Conservation (phyloP, 2,329 filamentous ascomycete genomes). For the Cadophora luteo-olivacea region DNA sequence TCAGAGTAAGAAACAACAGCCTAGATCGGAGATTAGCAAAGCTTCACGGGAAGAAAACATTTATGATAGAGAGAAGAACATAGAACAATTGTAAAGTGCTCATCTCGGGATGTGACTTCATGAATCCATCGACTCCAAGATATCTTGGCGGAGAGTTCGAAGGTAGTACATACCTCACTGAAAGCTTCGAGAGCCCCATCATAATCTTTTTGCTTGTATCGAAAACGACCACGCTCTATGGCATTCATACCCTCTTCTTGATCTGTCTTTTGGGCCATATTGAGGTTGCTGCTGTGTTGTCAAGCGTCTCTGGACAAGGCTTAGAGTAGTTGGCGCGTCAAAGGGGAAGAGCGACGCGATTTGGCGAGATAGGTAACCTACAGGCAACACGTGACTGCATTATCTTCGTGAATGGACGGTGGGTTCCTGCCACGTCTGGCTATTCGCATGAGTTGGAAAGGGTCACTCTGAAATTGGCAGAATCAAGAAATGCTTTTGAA, state of each 20-base stretch:
- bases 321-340: neutral
- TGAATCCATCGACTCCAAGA: neutral
- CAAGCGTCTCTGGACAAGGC: neutral
- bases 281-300: neutral
- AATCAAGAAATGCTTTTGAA: no score
- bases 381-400: neutral
- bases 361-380: no score
- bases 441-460: neutral
- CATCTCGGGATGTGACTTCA: neutral
- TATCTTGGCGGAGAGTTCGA: neutral
- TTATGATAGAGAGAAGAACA: no score
- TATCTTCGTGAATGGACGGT: neutral
- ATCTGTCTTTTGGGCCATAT: slow-evolving; percentile 22
- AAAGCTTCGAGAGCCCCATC: slow-evolving; percentile 39
- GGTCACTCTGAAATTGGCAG: no score
- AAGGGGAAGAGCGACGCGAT: neutral
- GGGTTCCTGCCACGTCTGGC: neutral
- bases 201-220: slow-evolving; percentile 42
- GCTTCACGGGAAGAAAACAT: neutral
- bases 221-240: slow-evolving; percentile 38
- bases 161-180: slow-evolving; percentile 33
- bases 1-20: slow-evolving; percentile 38
- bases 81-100: neutral
- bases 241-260: slow-evolving; percentile 39
- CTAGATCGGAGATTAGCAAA: slow-evolving; percentile 28